phyloP scores from a whole-genome alignment of 306 rosid genomes.

The Cucurbita ficifolia region DNA sequence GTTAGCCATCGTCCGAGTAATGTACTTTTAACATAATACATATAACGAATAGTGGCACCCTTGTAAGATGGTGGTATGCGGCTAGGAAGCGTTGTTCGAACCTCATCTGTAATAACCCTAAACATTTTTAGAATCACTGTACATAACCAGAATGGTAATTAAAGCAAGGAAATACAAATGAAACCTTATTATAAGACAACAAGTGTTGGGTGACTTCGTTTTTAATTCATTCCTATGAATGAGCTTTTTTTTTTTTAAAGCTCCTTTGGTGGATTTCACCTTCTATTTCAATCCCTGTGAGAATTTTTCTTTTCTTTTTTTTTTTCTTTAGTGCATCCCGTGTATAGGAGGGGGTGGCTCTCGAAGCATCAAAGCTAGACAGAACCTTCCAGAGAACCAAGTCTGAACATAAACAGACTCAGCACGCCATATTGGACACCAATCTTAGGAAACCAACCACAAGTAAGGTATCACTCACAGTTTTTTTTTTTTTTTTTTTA shows the following conservation, averaged over 20 bases:
- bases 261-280: not conserved
- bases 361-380: no score
- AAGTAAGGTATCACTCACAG: not conserved
- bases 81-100: slow-evolving; percentile 45
- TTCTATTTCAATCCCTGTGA: not conserved
- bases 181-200: not conserved
- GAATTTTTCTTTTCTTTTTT: not conserved
- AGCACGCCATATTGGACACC: not conserved
- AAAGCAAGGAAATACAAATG: not conserved
- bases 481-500: not conserved
- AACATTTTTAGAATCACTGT: not conserved
- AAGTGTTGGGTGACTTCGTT: not conserved
- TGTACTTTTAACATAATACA: slow-evolving; percentile 63
- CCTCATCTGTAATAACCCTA: slow-evolving; percentile 39
- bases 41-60: slow-evolving; percentile 83
- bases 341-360: no score
- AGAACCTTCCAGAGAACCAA: not conserved
- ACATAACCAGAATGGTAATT: not conserved
- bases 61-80: slow-evolving; percentile 88
- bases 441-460: not conserved
- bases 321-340: no score
- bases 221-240: not conserved
- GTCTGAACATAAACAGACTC: not conserved
- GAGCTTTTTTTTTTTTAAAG: not conserved
- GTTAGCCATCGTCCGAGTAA: slow-evolving; percentile 67